Evolutionary conservation across 352 stramenopile species (phyloP).

Genomic region (Phytophthora foliorum): DNA sequence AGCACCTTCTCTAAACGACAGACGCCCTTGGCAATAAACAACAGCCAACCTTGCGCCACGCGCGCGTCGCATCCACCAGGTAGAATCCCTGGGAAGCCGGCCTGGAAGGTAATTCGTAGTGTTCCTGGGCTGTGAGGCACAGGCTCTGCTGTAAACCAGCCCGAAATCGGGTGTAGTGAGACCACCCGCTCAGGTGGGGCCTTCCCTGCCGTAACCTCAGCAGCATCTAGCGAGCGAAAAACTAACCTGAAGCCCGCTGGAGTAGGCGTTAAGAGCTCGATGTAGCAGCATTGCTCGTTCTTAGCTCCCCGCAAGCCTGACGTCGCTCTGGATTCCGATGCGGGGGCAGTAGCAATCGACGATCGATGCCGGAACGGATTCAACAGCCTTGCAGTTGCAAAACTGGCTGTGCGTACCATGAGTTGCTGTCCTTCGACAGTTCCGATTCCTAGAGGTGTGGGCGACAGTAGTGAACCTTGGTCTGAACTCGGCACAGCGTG

Average conservation of each 20-base stretch:
- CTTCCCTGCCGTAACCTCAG: slow-evolving; percentile 31
- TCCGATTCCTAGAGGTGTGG: slow-evolving; percentile 1
- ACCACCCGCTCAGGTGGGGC: slow-evolving; percentile 24
- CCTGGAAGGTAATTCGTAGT: slow-evolving; percentile 36
- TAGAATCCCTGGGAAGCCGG: slow-evolving; percentile 22
- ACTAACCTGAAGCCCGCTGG: slow-evolving; percentile 27
- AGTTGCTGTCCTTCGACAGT: slow-evolving; percentile 24
- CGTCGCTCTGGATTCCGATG: slow-evolving; percentile 9
- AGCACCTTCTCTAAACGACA: slow-evolving; percentile 35
- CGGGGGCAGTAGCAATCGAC: not conserved
- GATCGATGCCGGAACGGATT: slow-evolving; percentile 23
- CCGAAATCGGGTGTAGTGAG: slow-evolving; percentile 34
- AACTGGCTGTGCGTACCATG: slow-evolving; percentile 45
- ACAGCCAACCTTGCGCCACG: slow-evolving; percentile 24
- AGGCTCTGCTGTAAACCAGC: slow-evolving; percentile 32
- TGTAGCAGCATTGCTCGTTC: slow-evolving; percentile 42
- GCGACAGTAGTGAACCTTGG: slow-evolving; percentile 11
- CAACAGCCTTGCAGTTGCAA: slow-evolving; percentile 27
- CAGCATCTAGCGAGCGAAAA: slow-evolving; percentile 29
- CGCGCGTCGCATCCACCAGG: slow-evolving; percentile 22
- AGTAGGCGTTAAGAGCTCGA: slow-evolving; percentile 40
- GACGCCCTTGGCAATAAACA: slow-evolving; percentile 33
- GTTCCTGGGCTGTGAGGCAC: slow-evolving; percentile 1
- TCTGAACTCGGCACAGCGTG: slow-evolving; percentile 23
- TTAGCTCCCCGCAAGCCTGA: slow-evolving; percentile 2